A percentile compares a stretch with the other conserved stretches of the same genome.
phyloP scores from a whole-genome alignment of 1,284 basidiomycete species.

The Ustilago tritici region DNA sequence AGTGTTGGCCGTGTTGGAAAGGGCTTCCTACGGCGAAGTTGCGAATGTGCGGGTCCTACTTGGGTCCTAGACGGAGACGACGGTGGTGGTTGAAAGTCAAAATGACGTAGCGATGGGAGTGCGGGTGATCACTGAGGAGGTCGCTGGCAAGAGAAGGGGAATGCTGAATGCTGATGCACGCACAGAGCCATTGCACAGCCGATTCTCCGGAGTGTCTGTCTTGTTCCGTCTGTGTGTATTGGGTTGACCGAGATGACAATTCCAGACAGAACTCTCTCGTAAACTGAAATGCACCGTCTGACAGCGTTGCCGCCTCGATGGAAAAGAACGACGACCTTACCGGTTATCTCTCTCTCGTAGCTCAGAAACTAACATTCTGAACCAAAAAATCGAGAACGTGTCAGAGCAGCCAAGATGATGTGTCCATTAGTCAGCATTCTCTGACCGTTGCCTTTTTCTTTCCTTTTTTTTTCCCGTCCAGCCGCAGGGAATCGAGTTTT shows the following conservation, averaged over 20 bases:
- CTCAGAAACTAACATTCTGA: slow-evolving; percentile 4
- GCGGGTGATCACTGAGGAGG: neutral
- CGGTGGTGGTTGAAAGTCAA: neutral
- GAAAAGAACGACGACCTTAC: slow-evolving; percentile 24
- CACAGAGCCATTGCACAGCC: neutral
- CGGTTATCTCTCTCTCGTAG: slow-evolving; percentile 21
- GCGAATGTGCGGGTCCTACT: neutral
- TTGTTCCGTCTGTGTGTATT: neutral
- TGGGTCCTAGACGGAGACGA: neutral
- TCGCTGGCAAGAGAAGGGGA: neutral
- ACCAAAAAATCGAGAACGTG: neutral
- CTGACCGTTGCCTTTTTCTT: neutral
- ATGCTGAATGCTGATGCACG: neutral
- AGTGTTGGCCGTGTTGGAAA: neutral
- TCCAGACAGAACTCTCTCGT: neutral
- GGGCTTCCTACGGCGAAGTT: neutral
- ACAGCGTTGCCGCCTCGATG: neutral
- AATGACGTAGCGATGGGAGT: neutral
- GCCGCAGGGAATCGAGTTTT: slow-evolving; percentile 14
- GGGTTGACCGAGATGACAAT: neutral
- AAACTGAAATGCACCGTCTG: neutral
- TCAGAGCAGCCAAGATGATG: neutral
- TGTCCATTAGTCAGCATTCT: slow-evolving; percentile 8
- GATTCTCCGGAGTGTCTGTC: neutral
- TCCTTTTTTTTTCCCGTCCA: neutral